A percentile compares a stretch with the other conserved stretches of the same genome.
phyloP scores from a whole-genome alignment of 805 yeast genomes.

The Metschnikowia similis region DNA sequence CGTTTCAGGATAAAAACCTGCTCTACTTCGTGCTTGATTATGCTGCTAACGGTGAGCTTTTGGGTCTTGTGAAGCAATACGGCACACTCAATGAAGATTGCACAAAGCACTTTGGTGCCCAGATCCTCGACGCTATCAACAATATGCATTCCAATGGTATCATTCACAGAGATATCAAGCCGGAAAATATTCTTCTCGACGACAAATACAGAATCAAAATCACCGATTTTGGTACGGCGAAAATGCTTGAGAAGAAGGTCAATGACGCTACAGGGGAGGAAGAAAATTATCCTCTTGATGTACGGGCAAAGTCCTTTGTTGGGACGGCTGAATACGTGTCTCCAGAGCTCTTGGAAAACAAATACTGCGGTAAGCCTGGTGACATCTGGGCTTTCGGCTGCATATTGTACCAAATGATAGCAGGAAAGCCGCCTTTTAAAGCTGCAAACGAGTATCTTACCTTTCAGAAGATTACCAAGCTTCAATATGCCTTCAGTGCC shows the following conservation, averaged over 20 bases:
- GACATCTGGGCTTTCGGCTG: slow-evolving; percentile 65
- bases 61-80: slow-evolving; percentile 60
- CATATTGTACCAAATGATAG: slow-evolving; percentile 57
- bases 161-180: slow-evolving; percentile 78
- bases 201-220: slow-evolving; percentile 57
- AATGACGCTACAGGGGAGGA: slow-evolving; percentile 27
- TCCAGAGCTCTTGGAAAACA: slow-evolving; percentile 72
- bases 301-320: slow-evolving; percentile 74
- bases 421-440: slow-evolving; percentile 74
- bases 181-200: slow-evolving; percentile 73
- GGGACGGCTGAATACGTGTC: slow-evolving; percentile 86
- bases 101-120: slow-evolving; percentile 65
- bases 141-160: slow-evolving; percentile 74
- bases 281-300: slow-evolving; percentile 58
- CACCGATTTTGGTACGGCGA: slow-evolving; percentile 86
- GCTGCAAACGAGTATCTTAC: slow-evolving; percentile 80
- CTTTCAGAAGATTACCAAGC: slow-evolving; percentile 74
- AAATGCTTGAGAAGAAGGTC: slow-evolving; percentile 53
- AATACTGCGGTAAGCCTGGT: slow-evolving; percentile 58
- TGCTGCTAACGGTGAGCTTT: slow-evolving; percentile 75
- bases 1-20: slow-evolving; percentile 74
- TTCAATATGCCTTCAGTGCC: slow-evolving; percentile 68
- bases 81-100: slow-evolving; percentile 72
- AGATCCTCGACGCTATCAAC: slow-evolving; percentile 66
- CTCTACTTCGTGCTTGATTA: slow-evolving; percentile 73